Evolutionary conservation across 805 yeast species (phyloP), one percentile per base, ranked within the genome.

Genomic region (Sungouiozyma intestinalis): DNA sequence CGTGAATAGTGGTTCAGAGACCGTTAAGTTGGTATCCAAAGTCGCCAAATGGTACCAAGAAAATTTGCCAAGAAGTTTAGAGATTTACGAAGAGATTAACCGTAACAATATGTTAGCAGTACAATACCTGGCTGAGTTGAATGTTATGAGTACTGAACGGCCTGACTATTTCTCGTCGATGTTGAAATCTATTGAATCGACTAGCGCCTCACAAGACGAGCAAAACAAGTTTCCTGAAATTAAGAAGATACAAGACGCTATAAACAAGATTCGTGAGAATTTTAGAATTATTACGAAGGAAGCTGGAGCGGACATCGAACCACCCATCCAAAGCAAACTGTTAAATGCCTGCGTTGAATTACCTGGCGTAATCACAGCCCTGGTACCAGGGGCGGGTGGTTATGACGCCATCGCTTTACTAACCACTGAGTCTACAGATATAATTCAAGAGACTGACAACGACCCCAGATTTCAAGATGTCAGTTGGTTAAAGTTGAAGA

Each of bases 351-450:
- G 83, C 44, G 58, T 70, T 34, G 49, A 60, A 7, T 55, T 85
- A 16, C 67, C 66, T 0, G 98, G 98, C 14, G 92, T 86, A 24
- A 51, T 90, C 16, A 94, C 95, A 0, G 97, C 95, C n/a, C 88
- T 92, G 29, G 95, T 92, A 3, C 98, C 98, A 0, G 98, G 98
- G 2, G 98, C 98, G 0, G 98, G 98, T 20, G 98, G 98, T 0
- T 83, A 79, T 57, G 98, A 92, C 66, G 98, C 98, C 1, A 75
- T 92, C 16, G 75, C 94, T 43, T 54, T 90, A 20, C 61, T 92
- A 20, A 80, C 81, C 2, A 68, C 73, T 2, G 76, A 72, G 20
- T 54, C 61, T 1, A 58, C 73, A 2, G 45, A 51, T 9, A 66
- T 77, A 36, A 41, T 46, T 24, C 32, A 42, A 19, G 52, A 44